phyloP scores from a whole-genome alignment of 2,329 filamentous ascomycete genomes.

The Aureobasidium subglaciale region DNA sequence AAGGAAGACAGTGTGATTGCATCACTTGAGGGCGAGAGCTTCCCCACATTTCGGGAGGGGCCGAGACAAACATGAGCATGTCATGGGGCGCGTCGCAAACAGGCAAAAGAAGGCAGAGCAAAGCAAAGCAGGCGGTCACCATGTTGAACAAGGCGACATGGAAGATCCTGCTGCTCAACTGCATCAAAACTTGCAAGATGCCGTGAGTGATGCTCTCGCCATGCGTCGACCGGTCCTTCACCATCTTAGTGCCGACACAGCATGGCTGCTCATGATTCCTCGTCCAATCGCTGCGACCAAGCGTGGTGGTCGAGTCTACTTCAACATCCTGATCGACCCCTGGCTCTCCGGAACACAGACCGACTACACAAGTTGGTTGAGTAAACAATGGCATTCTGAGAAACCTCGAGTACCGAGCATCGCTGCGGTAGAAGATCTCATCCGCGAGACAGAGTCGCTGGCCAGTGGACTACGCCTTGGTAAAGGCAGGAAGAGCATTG shows the following conservation, averaged over 20 bases:
- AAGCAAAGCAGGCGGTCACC: neutral
- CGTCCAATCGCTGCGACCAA: constrained; percentile 40
- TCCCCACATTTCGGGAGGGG: neutral
- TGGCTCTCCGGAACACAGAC: constrained; percentile 58
- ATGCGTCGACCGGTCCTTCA: constrained; percentile 49
- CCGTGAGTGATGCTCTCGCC: constrained; percentile 33
- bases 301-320: constrained; percentile 45
- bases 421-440: constrained; percentile 46
- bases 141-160: constrained; percentile 12
- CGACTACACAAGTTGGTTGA: constrained; percentile 59
- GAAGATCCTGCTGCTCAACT: constrained; percentile 34
- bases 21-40: neutral
- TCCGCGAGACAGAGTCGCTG: constrained; percentile 44
- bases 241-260: constrained; percentile 61
- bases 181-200: constrained; percentile 35
- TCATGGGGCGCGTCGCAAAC: constrained; percentile 3
- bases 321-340: constrained; percentile 59
- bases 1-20: neutral
- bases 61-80: constrained; percentile 6
- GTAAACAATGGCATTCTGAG: constrained; percentile 55
- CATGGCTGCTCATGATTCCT: constrained; percentile 60
- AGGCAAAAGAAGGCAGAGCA: constrained; percentile 1
- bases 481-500: constrained; percentile 19
- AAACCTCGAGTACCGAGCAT: constrained; percentile 50
- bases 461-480: constrained; percentile 25